Conservation (phyloP, 1,284 basidiomycete species). For the Austroboletus rostrupii region DNA sequence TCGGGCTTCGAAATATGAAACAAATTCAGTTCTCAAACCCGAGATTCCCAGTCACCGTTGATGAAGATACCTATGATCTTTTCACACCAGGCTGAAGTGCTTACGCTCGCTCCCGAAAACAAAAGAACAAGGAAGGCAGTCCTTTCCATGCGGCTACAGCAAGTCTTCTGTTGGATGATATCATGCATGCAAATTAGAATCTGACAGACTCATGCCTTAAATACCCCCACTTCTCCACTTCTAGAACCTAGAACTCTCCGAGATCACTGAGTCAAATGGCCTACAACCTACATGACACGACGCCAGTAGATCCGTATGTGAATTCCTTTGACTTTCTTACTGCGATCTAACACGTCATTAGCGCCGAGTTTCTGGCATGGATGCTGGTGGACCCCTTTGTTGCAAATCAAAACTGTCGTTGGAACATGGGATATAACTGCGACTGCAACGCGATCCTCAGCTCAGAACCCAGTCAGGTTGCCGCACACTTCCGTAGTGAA, state of each 20-base stretch:
- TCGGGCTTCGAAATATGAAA: too few relatives aligned
- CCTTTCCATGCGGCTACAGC: too few relatives aligned
- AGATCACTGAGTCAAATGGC: neutral
- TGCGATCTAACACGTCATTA: neutral
- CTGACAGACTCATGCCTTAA: neutral
- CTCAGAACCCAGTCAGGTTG: neutral
- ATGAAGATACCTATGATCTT: too few relatives aligned
- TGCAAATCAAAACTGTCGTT: neutral
- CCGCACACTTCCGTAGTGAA: conserved; percentile 1
- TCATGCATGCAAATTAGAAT: too few relatives aligned
- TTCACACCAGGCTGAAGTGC: too few relatives aligned
- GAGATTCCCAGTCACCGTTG: too few relatives aligned
- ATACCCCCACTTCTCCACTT: neutral
- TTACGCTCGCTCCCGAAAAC: too few relatives aligned
- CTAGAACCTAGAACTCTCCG: neutral
- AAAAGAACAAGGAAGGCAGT: too few relatives aligned
- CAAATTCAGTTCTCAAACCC: too few relatives aligned
- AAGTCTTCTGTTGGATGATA: too few relatives aligned
- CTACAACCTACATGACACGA: neutral
- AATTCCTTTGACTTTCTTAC: neutral
- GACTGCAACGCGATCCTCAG: neutral
- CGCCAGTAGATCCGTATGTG: neutral
- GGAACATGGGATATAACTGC: neutral
- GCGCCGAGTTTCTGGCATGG: neutral
- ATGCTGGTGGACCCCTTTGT: neutral